Evolutionary conservation across 2,329 filamentous ascomycete species (phyloP).

Genomic region (Microdochium bolleyi): DNA sequence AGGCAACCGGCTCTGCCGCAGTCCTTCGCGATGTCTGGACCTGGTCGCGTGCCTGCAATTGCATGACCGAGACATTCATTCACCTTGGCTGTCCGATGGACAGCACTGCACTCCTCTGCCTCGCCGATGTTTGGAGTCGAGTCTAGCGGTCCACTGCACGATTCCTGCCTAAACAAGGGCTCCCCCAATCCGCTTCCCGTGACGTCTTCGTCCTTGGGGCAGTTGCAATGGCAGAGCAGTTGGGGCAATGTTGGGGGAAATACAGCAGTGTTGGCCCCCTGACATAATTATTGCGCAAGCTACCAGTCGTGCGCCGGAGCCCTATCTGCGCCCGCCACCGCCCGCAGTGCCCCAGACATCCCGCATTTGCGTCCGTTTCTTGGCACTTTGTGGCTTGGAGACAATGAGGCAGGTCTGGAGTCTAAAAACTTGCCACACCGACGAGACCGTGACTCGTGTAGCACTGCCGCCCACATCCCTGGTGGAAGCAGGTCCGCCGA

Average conservation of each 20-base stretch:
- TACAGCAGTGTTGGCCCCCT: background rate
- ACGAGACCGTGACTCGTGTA: too few species aligned
- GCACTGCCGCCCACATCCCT: too few species aligned
- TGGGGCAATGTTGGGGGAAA: background rate
- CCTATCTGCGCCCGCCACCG: background rate
- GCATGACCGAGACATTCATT: background rate
- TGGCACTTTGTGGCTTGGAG: background rate
- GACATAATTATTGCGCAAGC: background rate
- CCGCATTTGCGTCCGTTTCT: background rate
- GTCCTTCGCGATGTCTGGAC: background rate
- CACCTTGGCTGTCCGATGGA: background rate
- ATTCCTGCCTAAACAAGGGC: too few species aligned
- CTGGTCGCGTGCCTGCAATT: background rate
- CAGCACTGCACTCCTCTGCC: background rate
- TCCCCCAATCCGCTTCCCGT: too few species aligned
- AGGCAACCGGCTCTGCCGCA: background rate
- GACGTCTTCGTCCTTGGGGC: too few species aligned
- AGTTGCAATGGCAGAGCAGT: background rate
- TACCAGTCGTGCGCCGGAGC: background rate
- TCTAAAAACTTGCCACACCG: too few species aligned
- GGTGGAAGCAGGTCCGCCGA: too few species aligned
- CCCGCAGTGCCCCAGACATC: background rate
- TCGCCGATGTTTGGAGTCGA: too few species aligned
- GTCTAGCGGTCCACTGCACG: too few species aligned
- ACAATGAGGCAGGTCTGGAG: background rate